Evolutionary conservation across 306 rosid species (phyloP), one percentile per base, ranked within the genome.

Genomic region (Aeschynomene evenia): DNA sequence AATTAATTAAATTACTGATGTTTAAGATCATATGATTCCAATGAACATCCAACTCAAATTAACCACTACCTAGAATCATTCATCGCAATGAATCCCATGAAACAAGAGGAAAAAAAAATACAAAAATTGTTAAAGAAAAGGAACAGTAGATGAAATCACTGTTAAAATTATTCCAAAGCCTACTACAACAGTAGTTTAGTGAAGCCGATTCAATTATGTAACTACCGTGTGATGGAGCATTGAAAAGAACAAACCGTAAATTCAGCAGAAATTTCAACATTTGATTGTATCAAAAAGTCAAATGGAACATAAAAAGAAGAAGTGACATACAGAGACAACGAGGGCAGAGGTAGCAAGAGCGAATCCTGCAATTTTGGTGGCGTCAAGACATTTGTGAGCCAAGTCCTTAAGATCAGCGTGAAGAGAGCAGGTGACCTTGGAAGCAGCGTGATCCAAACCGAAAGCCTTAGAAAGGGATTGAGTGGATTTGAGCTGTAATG

Each of bases 261-360:
- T 29, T 46, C 2, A 16, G 69, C 7, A 12, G 51, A 70, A 8
- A 43, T 42, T 20, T 14, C 11, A 22, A 16, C 7, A 7, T 7
- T 8, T 33, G 12, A 12, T 19, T 2, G 14, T 6, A 62, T 51
- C 0, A 31, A 67, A 52, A 66, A 43, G 24, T 8, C 9, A 29
- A 42, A 58, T 23, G 37, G 51, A 43, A 59, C 8, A 49, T 24
- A n/a, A 33, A 3, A 57, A n/a, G 15, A 53, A 51, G 11, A 34
- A 18, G 18, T 4, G 66, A 71, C 88, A 51, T 86, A 95, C 99
- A 74, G 99, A 91, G 66, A 95, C 97, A 68, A 95, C 87, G 28
- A 95, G 96, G 65, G 99, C 97, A 58, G 99, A 95, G 61, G 99
- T 89, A 56, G 97, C 99, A 66, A 95, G 99, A 48, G 99, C 96